Evolutionary conservation across 2,329 filamentous ascomycete genomes (phyloP), one percentile per base, ranked within the genome.

Genomic region (Aspergillus sp.): DNA sequence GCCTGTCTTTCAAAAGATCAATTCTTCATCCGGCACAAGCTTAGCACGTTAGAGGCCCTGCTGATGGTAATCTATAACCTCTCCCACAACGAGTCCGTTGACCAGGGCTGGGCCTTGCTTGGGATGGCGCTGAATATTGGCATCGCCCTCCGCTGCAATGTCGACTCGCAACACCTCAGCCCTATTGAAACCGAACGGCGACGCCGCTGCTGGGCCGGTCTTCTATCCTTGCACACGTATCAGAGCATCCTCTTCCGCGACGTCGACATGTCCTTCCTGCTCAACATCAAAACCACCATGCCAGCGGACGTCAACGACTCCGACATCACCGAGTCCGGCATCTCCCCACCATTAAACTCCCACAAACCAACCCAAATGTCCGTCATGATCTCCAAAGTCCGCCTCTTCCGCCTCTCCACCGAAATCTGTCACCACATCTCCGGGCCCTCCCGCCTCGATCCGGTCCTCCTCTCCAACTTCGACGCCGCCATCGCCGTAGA

Each of bases 141-240:
- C 4, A 64, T 72, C 17, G 62, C 64, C 1, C 55, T 74, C 11
- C 64, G 66, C 6, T 71, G 69, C 47, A 71, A 73, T 34, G 56
- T 69, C 7, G 65, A 67, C 5, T 11, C 34, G 3, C 43, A 44
- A 3, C 2, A 59, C 3, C 34, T 72, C 3, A 55, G 55, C 26
- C 38, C 47, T 1, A 54, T 73, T 2, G 64, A 67, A 11, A 53
- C 49, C 5, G 66, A 74, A 39, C 55, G 71, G 45, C 57, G 69
- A 15, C 66, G 71, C 1, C 62, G 71, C 4, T 69, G 68, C 39
- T 74, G 71, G 71, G 69, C 66, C 9, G 71, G 66, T 1, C 45
- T 74, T 5, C 62, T 71, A 49, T 63, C 67, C 13, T 58, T 74
- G 1, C 71, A 73, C 41, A 72, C 68, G 0, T 67, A 71, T 22